Conservation (phyloP, 345 rosid genomes). For the Populus nigra region DNA sequence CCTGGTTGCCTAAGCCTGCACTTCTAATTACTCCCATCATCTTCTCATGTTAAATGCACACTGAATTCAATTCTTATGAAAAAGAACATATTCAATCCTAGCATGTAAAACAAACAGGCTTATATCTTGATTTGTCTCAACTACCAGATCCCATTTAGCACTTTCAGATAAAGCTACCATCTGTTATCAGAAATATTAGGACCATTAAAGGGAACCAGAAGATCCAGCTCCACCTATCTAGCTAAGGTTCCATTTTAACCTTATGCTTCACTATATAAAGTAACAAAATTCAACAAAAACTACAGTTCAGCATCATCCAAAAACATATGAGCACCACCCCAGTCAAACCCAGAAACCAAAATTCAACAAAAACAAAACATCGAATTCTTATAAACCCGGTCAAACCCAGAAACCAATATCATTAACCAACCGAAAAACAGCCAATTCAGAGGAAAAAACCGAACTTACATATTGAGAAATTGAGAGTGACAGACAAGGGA, state of each 20-base stretch:
- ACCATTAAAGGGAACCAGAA: background rate
- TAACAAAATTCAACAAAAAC: background rate
- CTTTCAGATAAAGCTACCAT: background rate
- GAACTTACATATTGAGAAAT: conserved; percentile 66
- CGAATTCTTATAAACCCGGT: background rate
- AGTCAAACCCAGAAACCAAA: background rate
- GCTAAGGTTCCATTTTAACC: background rate
- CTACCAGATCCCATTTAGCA: background rate
- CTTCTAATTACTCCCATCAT: background rate
- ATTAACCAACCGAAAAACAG: background rate
- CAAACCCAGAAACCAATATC: conserved; percentile 1
- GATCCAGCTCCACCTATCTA: background rate
- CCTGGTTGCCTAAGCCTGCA: background rate
- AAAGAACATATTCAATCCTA: background rate
- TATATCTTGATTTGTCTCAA: background rate
- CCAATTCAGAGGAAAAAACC: background rate
- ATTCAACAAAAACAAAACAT: background rate
- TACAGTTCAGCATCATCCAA: background rate
- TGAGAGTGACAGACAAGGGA: conserved; percentile 86
- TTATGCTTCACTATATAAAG: background rate
- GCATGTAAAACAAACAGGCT: background rate
- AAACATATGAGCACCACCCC: background rate
- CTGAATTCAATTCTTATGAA: background rate
- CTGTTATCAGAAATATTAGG: background rate
- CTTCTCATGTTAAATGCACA: background rate